phyloP scores from a whole-genome alignment of 305 asterid species.

The Fraxinus angustifolia region DNA sequence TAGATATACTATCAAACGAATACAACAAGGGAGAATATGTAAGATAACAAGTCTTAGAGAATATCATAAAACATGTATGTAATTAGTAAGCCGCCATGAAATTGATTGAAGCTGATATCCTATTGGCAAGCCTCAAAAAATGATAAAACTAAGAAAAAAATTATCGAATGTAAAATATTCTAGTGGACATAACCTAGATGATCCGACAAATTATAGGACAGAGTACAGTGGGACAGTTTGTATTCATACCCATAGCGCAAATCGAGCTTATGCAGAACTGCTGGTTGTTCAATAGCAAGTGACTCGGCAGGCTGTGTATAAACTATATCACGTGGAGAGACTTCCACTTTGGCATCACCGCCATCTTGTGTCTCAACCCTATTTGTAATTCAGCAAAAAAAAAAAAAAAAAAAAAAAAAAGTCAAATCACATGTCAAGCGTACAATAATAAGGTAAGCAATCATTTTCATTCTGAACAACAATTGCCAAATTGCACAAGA shows the following conservation, averaged over 20 bases:
- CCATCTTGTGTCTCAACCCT: constrained; percentile 99
- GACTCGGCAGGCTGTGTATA: constrained; percentile 82
- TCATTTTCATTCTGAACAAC: not conserved
- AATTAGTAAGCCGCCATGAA: not conserved
- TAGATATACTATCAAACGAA: not conserved
- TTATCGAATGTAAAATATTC: not conserved
- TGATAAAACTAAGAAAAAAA: not conserved
- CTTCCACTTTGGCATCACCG: constrained; percentile 93
- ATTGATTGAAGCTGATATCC: not conserved
- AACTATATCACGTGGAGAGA: constrained; percentile 94
- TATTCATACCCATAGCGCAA: constrained; percentile 76
- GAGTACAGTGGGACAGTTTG: constrained; percentile 16
- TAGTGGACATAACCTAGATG: not conserved
- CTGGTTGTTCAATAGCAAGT: constrained; percentile 61
- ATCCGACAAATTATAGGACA: constrained; percentile 2
- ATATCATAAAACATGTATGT: not conserved
- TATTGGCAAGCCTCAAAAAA: not conserved
- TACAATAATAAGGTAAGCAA: not conserved
- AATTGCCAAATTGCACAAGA: not conserved
- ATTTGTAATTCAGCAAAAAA: constrained; percentile 12
- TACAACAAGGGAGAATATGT: not conserved
- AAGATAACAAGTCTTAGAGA: not conserved
- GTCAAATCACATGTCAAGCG: not conserved
- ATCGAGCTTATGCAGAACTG: constrained; percentile 79
- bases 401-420: not conserved